These are phyloP conservation scores for Osmanthus fragrans DNA, from an alignment of 257 asterid genomes.

Conservation along the genomic window DNA sequence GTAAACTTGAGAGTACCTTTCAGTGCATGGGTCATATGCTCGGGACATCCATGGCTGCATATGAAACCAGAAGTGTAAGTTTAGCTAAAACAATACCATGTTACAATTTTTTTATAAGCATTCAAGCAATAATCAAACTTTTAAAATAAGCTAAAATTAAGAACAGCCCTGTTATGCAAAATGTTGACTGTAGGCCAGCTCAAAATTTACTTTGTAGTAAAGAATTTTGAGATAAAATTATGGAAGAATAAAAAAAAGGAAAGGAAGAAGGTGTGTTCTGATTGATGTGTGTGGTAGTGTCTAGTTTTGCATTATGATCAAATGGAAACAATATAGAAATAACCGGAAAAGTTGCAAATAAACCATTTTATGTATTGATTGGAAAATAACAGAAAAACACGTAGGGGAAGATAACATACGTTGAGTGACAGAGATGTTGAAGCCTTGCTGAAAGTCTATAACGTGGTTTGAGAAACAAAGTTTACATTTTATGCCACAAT, in stretches of 20 bases:
- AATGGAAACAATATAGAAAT: not conserved
- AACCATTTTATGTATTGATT: not conserved
- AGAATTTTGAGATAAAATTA: not conserved
- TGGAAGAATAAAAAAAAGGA: not conserved
- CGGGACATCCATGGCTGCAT: conserved; percentile 90
- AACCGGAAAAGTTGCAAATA: not conserved
- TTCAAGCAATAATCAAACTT: not conserved
- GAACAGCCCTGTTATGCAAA: not conserved
- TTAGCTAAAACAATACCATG: not conserved
- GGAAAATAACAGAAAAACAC: no score
- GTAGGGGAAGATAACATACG: not conserved
- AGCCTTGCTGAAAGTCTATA: not conserved
- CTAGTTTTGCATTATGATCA: not conserved
- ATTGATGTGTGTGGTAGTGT: not conserved
- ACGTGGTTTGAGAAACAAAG: not conserved
- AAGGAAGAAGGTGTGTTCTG: not conserved
- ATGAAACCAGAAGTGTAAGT: conserved; percentile 22
- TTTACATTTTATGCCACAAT: not conserved
- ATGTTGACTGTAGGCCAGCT: not conserved
- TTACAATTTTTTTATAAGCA: not conserved
- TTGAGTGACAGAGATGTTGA: not conserved
- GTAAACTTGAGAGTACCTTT: conserved; percentile 63
- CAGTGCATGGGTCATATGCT: conserved; percentile 95
- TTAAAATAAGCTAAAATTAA: not conserved
- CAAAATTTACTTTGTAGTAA: not conserved